Evolutionary conservation across 1,284 basidiomycete species (phyloP).

Genomic region (Ganoderma sp.): DNA sequence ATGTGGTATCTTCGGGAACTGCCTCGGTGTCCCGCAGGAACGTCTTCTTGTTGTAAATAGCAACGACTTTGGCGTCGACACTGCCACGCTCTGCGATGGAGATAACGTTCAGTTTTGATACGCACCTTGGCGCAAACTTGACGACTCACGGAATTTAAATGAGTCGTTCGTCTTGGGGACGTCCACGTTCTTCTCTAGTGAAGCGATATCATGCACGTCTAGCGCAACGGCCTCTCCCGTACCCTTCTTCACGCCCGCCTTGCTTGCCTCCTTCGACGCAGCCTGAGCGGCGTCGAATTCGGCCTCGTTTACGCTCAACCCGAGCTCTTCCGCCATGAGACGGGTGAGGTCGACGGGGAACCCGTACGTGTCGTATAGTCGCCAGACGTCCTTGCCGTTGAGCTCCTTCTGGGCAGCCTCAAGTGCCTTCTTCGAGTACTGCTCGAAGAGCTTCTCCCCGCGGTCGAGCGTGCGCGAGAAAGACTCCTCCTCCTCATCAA

Average conservation of each 20-base stretch:
- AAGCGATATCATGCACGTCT: constrained; percentile 94
- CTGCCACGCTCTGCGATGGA: constrained; percentile 68
- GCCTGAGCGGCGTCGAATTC: constrained; percentile 93
- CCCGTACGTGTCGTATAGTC: constrained; percentile 97
- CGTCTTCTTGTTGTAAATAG: constrained; percentile 84
- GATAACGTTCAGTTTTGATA: neutral
- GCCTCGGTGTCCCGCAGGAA: constrained; percentile 76
- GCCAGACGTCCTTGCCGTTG: constrained; percentile 94
- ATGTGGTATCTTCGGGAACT: constrained; percentile 67
- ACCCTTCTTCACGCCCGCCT: constrained; percentile 76
- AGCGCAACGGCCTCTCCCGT: constrained; percentile 80
- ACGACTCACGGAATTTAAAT: constrained; percentile 84
- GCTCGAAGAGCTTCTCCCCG: constrained; percentile 96
- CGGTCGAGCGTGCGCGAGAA: constrained; percentile 96
- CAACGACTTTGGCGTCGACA: constrained; percentile 79
- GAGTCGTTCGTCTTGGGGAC: constrained; percentile 96
- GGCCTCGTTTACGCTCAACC: constrained; percentile 83
- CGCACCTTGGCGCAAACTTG: neutral
- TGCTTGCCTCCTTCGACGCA: constrained; percentile 90
- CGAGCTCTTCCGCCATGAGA: constrained; percentile 96
- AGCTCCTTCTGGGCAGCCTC: constrained; percentile 73
- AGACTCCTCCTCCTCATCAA: constrained; percentile 97
- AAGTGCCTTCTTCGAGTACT: constrained; percentile 79
- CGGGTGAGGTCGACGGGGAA: constrained; percentile 98
- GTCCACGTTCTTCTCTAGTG: constrained; percentile 78